Evolutionary conservation across 495 filamentous ascomycete genomes (phyloP), one percentile per base, ranked within the genome.

Genomic region (Chaetomidium leptoderma): DNA sequence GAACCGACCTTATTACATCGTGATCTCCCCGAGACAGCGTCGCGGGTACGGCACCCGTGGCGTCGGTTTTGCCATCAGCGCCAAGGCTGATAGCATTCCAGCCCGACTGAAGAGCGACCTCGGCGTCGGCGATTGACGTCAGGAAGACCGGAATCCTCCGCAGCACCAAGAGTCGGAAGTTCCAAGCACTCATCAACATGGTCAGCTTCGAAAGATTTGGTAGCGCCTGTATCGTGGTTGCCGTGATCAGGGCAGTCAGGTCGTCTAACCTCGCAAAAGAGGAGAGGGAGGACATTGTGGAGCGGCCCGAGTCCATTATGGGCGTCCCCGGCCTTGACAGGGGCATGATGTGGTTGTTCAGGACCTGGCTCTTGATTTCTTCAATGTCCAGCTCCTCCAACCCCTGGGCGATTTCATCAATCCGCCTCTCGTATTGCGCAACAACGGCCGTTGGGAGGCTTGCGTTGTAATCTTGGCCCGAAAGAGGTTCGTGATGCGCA

Each of bases 281-380:
- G 72, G 46, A 78, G 67, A 78, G 83, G 69, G 68, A 73, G 68
- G 72, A 80, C 40, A 66, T 39, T 30, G 70, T 39, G 8, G 67
- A 66, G 48, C 69, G 70, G 37, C 56, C 65, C 3, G 72, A 63
- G 53, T 70, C 80, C 44, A 76, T 73, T 57, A 81, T 78, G 55
- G 77, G 83, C 48, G 76, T 76, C 45, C 70, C 72, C 63, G 74
- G 74, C 68, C 68, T 74, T 66, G 69, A 81, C 76, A 78, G 64
- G 70, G 68, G 82, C 75, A 67, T 67, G 68, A 86, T 81, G 75
- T 93, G 86, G 56, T 86, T 87, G 76, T 87, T 84, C 55, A 95
- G 75, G 60, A 97, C 89, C 69, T 91, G 90, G 46, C 79, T 81
- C 74, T 97, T 97, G 63, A 97, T 83, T 63, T 95, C 91, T 60